Evolutionary conservation across 352 stramenopile species (phyloP), one percentile per base, ranked within the genome.

Genomic region (Phytophthora citrophthora): DNA sequence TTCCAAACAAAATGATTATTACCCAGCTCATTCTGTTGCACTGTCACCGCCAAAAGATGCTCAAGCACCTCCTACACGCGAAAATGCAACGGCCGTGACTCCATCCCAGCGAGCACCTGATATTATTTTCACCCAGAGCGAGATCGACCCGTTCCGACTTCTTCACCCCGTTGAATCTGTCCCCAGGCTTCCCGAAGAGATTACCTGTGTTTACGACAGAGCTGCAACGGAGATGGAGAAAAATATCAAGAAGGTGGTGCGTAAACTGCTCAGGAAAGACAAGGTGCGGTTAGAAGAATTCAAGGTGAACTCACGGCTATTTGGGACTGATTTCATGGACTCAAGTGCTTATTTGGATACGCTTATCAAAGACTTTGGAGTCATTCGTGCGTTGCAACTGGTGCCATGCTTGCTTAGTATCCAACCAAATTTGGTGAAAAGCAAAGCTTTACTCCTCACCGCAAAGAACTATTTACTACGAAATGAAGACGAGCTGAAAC

Each of bases 281-380:
- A 88, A 83, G 27, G 26, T 53, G 9, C 76, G 75, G 36, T 52
- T 89, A 20, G 79, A 92, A 52, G 86, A 93, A 29, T 94, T 94
- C 60, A 94, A 93, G 74, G 86, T 88, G 46, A 94, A 91, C 44
- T 81, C 83, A 29, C 79, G 81, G 1, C 68, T 94, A 9, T 90
- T 79, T 64, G 86, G 86, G 31, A 93, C 88, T 69, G 82, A 88
- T 56, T 93, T 91, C 40, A 90, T 94, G 83, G 86, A 93, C 39
- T 54, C 80, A 0, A 51, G 73, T 38, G 82, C 88, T 46, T 94
- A 90, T 46, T 18, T 92, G 34, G 72, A 90, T n/a, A 76, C 65
- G n/a, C 66, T 93, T 12, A 75, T 86, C 18, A 75, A 79, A 12
- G 74, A 86, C n/a, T 67, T 94, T n/a, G 70, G 78, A 18, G 55